Evolutionary conservation across 345 rosid species (phyloP).

Genomic region (Syzygium aqueum): DNA sequence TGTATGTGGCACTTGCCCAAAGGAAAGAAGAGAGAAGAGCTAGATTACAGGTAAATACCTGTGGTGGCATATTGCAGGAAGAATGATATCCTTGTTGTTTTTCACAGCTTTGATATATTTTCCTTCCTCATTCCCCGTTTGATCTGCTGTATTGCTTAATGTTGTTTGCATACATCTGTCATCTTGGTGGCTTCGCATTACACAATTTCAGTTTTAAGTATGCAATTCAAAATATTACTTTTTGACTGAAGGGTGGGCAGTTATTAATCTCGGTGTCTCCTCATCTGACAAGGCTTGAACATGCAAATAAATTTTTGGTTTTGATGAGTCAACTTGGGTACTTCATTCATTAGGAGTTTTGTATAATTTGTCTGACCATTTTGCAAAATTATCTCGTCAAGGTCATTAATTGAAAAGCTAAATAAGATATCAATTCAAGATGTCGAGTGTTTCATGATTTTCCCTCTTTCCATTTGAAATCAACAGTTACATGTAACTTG

Average conservation of each 20-base stretch:
- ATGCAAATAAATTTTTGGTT: neutral
- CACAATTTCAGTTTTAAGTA: neutral
- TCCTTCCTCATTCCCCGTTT: neutral
- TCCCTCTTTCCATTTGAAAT: neutral
- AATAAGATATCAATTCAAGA: neutral
- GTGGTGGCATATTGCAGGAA: neutral
- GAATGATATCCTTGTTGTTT: neutral
- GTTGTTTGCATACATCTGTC: neutral
- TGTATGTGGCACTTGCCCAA: constrained; percentile 73
- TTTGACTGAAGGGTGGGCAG: neutral
- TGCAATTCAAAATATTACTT: neutral
- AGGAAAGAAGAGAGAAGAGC: constrained; percentile 76
- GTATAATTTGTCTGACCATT: neutral
- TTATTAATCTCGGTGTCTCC: neutral
- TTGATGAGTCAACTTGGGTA: neutral
- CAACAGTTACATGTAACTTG: neutral
- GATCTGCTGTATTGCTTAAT: neutral
- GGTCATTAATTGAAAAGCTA: neutral
- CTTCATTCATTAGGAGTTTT: neutral
- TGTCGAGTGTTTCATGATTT: neutral
- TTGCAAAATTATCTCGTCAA: neutral
- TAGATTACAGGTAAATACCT: constrained; percentile 49
- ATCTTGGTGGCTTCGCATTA: neutral
- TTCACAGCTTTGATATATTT: neutral
- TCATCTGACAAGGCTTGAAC: neutral